phyloP scores from a whole-genome alignment of 441 rosid genomes.

The Sinapis alba region DNA sequence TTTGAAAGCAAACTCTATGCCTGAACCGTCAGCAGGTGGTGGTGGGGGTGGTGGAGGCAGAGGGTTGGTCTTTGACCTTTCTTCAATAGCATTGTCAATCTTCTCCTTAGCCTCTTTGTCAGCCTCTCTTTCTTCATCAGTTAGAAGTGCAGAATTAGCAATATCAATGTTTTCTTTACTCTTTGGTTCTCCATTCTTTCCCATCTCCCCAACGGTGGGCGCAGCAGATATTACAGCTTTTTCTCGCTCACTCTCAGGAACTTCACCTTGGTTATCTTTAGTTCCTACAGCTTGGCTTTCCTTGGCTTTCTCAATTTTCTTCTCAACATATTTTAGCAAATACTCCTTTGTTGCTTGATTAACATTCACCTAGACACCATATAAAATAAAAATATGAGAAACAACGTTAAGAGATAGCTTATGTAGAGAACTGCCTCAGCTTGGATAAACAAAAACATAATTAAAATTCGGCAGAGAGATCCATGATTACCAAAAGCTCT shows the following conservation, averaged over 20 bases:
- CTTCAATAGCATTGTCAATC: conserved; percentile 73
- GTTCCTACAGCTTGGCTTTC: conserved; percentile 62
- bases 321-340: conserved; percentile 78
- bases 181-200: conserved; percentile 51
- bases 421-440: background rate
- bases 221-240: conserved; percentile 44
- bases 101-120: conserved; percentile 78
- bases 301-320: conserved; percentile 72
- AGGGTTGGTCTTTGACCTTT: conserved; percentile 83
- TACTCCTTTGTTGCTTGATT: conserved; percentile 91
- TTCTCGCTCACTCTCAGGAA: conserved; percentile 47
- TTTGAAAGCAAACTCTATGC: conserved; percentile 60
- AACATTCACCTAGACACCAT: conserved; percentile 68
- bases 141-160: conserved; percentile 72
- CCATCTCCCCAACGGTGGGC: conserved; percentile 48
- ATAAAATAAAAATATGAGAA: background rate
- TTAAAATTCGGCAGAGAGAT: background rate
- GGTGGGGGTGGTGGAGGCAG: conserved; percentile 83
- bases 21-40: conserved; percentile 55
- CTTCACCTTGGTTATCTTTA: conserved; percentile 48
- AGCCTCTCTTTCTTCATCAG: conserved; percentile 81
- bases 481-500: conserved; percentile 77
- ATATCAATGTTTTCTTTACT: conserved; percentile 63
- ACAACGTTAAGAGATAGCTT: conserved; percentile 4
- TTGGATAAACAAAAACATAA: conserved; percentile 9